Percentiles rank a stretch among this genome's conserved stretches.
These are phyloP conservation scores for Penicillium salamii DNA, from an alignment of 495 filamentous ascomycete genomes.

Conservation along the genomic window DNA sequence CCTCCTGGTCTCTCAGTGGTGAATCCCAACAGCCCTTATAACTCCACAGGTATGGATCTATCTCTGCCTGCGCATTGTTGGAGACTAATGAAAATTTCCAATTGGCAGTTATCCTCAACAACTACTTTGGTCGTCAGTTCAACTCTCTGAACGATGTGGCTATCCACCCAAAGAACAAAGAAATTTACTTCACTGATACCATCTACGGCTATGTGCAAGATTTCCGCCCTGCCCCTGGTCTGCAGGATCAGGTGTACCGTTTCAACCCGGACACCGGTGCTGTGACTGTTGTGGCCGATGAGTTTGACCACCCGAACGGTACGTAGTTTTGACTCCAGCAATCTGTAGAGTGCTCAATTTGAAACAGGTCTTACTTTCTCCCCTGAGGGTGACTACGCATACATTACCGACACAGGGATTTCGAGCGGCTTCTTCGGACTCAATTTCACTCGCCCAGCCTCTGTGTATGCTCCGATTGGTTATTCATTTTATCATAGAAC, in stretches of 20 bases:
- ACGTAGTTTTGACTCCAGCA: too few relatives aligned
- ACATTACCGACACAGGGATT: conserved; percentile 43
- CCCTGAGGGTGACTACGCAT: conserved; percentile 40
- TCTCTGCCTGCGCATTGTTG: not conserved
- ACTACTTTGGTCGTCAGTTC: conserved; percentile 36
- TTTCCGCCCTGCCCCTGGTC: conserved; percentile 28
- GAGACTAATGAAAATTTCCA: not conserved
- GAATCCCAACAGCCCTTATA: conserved; percentile 47
- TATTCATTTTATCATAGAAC: not conserved
- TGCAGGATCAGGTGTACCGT: conserved; percentile 40
- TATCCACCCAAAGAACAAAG: conserved; percentile 35
- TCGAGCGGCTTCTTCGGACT: conserved; percentile 17
- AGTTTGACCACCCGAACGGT: conserved; percentile 33
- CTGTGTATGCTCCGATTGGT: conserved; percentile 14
- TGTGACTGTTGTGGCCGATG: conserved; percentile 34
- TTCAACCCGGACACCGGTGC: conserved; percentile 45
- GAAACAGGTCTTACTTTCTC: conserved; percentile 39
- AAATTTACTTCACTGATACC: conserved; percentile 48
- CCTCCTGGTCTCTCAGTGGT: conserved; percentile 43
- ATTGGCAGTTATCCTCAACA: conserved; percentile 27
- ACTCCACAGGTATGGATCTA: conserved; percentile 39
- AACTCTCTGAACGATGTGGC: conserved; percentile 29
- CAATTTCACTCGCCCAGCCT: conserved; percentile 15
- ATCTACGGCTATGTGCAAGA: conserved; percentile 34
- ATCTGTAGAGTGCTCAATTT: not conserved